Evolutionary conservation across 495 filamentous ascomycete genomes (phyloP), one percentile per base, ranked within the genome.

Genomic region (Hyaloscypha hepaticicola): DNA sequence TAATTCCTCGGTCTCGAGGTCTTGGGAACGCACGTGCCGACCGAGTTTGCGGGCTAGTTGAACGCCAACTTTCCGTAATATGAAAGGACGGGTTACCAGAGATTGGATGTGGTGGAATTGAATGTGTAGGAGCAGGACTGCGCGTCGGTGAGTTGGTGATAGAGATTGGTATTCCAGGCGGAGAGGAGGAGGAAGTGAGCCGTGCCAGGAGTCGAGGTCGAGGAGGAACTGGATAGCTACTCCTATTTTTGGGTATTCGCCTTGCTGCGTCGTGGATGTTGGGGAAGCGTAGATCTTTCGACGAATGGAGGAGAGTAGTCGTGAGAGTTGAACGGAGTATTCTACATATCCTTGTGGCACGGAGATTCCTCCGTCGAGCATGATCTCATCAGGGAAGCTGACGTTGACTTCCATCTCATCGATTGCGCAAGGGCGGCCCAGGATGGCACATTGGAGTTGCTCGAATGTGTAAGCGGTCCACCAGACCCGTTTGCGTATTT

Each of bases 401-500:
- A 78, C 67, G 28, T 76, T 76, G 65, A 78, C 76, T 53, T 78
- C 76, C 45, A 69, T 62, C 51, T 78, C 74, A 55, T 82, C 76
- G 34, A 82, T 79, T 14, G 75, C 77, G 29, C 77, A 79, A 0
- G 80, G 80, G 3, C 80, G 73, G n/a, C 77, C 80, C 16, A 80
- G 68, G 55, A 77, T 78, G 19, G 75, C 76, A 64, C 76, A 77
- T 34, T 79, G 73, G 57, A 74, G 76, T 45, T 79, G 77, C 58
- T 82, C 80, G 52, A 78, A 80, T 7, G 58, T 72, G 62, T 78
- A 82, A 33, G 78, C 64, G 8, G 80, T 79, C 76, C 80, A 81
- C 76, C 77, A 82, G n/a, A 80, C 72, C n/a, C 76, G 66, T 60
- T 79, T 79, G 11, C 79, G 73, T 29, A 76, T 65, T 45, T 81